Conservation (phyloP, 768 basidiomycete genomes). For the Termitomyces titanicus region DNA sequence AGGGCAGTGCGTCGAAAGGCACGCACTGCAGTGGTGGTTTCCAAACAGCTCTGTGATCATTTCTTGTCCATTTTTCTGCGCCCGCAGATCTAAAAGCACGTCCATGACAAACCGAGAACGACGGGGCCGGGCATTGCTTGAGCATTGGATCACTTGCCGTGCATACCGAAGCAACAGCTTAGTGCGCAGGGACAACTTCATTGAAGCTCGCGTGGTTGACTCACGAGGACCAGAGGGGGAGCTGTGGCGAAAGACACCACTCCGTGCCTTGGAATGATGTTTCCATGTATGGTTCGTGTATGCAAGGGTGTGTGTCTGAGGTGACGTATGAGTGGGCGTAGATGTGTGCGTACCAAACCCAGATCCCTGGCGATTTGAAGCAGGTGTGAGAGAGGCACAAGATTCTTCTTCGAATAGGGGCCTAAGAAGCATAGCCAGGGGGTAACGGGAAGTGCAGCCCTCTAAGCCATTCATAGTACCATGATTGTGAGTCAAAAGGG, state of each 20-base stretch:
- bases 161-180: constrained; percentile 23
- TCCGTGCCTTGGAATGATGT: background rate
- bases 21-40: background rate
- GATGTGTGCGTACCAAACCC: constrained; percentile 4
- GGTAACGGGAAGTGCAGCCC: constrained; percentile 7
- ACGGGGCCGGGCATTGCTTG: constrained; percentile 12
- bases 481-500: constrained; percentile 1
- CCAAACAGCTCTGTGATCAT: constrained; percentile 24
- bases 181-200: constrained; percentile 5
- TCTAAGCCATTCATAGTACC: background rate
- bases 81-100: constrained; percentile 39
- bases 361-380: constrained; percentile 1
- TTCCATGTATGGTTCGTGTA: constrained; percentile 3
- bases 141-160: constrained; percentile 22
- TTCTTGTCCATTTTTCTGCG: constrained; percentile 24
- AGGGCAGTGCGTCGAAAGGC: constrained; percentile 16
- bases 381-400: background rate
- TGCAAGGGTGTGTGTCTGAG: background rate
- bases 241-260: background rate
- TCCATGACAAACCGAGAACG: constrained; percentile 42
- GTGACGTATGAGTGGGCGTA: background rate
- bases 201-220: constrained; percentile 2
- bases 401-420: constrained; percentile 16
- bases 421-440: constrained; percentile 6
- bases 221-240: background rate